Percentiles rank a stretch among this genome's conserved stretches.
Evolutionary conservation across 306 rosid species (phyloP).

Genomic region (Herpetospermum pedunculosum): DNA sequence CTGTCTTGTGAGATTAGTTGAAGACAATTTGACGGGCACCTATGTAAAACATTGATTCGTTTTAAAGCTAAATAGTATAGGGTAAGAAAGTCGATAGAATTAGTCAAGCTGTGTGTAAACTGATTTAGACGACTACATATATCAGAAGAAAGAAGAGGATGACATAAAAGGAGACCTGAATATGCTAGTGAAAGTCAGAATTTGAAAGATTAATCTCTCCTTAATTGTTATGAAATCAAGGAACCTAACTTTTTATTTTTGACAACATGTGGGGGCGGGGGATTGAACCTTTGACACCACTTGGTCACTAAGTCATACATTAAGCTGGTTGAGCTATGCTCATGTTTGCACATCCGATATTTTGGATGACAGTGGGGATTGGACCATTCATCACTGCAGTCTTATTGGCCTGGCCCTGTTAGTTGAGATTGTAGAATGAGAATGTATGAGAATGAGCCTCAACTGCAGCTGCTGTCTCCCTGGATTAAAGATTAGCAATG

Average conservation of each 20-base stretch:
- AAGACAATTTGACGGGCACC: not conserved
- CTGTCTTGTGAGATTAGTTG: not conserved
- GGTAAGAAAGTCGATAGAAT: not conserved
- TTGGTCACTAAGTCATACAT: too few relatives aligned
- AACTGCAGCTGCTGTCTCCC: not conserved
- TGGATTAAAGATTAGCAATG: not conserved
- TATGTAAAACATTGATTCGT: not conserved
- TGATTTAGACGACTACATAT: not conserved
- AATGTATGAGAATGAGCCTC: not conserved
- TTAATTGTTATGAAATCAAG: not conserved
- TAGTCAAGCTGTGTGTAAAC: not conserved
- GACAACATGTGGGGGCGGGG: too few relatives aligned
- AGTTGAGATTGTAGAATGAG: not conserved
- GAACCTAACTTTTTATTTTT: too few relatives aligned
- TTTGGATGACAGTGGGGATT: not conserved
- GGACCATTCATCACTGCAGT: not conserved
- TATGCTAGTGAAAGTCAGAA: not conserved
- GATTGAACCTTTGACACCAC: too few relatives aligned
- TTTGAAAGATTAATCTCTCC: not conserved
- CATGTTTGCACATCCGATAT: too few relatives aligned
- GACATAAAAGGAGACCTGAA: not conserved
- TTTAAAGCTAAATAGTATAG: not conserved
- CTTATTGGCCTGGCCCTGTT: not conserved
- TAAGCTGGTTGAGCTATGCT: too few relatives aligned
- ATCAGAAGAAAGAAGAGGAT: not conserved